Base-by-base conservation (phyloP, 768 basidiomycete species). In the Tephrocybe sp. region DNA sequence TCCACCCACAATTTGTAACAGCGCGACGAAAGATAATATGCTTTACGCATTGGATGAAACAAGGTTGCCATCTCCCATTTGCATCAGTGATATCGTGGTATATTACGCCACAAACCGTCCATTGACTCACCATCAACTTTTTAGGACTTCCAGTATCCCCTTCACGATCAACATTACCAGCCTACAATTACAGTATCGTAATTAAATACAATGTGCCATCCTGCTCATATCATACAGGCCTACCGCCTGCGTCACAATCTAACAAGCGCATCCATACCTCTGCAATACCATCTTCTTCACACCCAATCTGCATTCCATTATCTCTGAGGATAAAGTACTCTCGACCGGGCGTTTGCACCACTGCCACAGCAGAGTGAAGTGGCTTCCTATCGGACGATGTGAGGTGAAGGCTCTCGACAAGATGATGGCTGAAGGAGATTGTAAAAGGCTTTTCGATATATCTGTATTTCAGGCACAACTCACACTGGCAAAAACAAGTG, bases 381-480 rank as follows among this genome's bases (percentile, higher is more conserved):
- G 70, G 61, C 17, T 59, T 58, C 8, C 76, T 70, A 7, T 66
- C 59, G 0, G 72, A 47, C 0, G 78, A 69, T 3, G 73, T 73
- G 58, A 90, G 83, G 64, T 90, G 86, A 3, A 89, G 66, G 60
- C 88, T 87, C 62, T 92, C 89, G 14, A 91, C 74, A 59, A 86
- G 81, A 63, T 90, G 88, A 49, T 87, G 85, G 32, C 88, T 91
- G 8, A 34, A 12, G 30, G 36, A 12, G n/a, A 28, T 45, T 23
- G 37, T 8, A 17, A 24, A n/a, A n/a, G n/a, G n/a, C n/a, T n/a
- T 10, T 5, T 17, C n/a, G 40, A 17, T 36, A 32, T 42, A 33
- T 37, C 18, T 17, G 21, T 48, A 4, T n/a, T n/a, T n/a, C n/a
- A 32, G 9, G 15, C 18, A 15, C 4, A 3, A 65, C 80, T 47